Percentiles rank a stretch among this genome's conserved stretches.
Conservation (phyloP, 805 yeast species). For the Cyberlindnera bimundalis region DNA sequence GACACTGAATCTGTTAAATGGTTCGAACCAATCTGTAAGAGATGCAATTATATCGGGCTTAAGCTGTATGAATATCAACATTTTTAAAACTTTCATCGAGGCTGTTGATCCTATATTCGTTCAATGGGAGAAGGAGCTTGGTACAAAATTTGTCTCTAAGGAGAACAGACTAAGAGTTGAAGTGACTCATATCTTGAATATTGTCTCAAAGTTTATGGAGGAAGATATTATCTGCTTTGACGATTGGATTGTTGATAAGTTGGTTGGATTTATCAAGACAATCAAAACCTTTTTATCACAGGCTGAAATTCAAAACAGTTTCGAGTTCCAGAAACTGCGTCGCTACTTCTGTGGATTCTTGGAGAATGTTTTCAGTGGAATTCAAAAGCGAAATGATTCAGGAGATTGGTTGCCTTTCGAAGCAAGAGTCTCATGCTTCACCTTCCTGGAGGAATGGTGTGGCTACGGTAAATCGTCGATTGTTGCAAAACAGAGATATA, state of each 20-base stretch:
- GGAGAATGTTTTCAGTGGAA: conserved; percentile 65
- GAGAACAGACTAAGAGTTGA: conserved; percentile 64
- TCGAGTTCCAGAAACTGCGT: conserved; percentile 72
- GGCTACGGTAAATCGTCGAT: conserved; percentile 71
- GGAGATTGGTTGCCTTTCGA: conserved; percentile 75
- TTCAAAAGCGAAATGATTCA: conserved; percentile 40
- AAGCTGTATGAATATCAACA: conserved; percentile 86
- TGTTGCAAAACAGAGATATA: conserved; percentile 64
- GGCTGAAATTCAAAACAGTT: conserved; percentile 56
- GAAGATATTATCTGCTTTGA: conserved; percentile 54
- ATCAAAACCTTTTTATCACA: conserved; percentile 57
- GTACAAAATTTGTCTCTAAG: conserved; percentile 29
- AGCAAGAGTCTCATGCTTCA: conserved; percentile 78
- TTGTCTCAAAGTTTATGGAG: conserved; percentile 61
- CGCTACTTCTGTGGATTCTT: conserved; percentile 81
- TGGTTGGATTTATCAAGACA: conserved; percentile 59
- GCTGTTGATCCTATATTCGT: conserved; percentile 60
- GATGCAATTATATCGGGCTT: conserved; percentile 90
- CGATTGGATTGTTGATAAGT: conserved; percentile 61
- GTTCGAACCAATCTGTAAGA: conserved; percentile 63
- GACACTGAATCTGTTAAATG: conserved; percentile 76
- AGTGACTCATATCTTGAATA: conserved; percentile 68
- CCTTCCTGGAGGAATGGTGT: conserved; percentile 90
- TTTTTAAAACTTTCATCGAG: conserved; percentile 77
- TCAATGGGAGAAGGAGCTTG: conserved; percentile 50